Base-by-base conservation (phyloP, 164 flowering plant genomes). In the Platanus orientalis region DNA sequence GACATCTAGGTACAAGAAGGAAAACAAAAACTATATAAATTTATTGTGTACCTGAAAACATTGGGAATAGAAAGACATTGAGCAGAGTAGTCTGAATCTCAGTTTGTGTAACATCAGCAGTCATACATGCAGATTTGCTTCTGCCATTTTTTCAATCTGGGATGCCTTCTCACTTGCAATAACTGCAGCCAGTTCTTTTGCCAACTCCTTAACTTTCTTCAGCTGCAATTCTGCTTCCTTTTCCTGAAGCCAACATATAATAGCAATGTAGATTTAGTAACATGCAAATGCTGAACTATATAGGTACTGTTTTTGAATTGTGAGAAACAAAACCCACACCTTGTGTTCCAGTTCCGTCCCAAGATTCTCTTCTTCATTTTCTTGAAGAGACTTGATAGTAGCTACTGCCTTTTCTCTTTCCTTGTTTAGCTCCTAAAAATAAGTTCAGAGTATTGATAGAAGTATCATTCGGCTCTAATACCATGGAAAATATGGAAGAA, bases 121-220 rank as follows among this genome's bases (percentile, higher is more conserved):
- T 27, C 82, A 67, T 83, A 95, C 99, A 84, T 92, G 69, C 64
- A 90, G 86, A 76, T 92, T 79, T 67, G 97, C 99, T 73, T 95
- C 99, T 1, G 86, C 87, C 85, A 92, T 83, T 76, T 85, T 88
- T 72, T 89, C 94, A 73, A 95, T 84, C 69, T 90, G 97, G 48
- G 92, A 77, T 55, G 96, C 87, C 75, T 95, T 95, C 80, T 95
- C 97, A 61, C 72, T 83, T 60, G 89, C 92, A 75, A 95, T 79
- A 58, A 90, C 84, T 48, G 97, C 92, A 69, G 81, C 81, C 60
- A 83, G 48, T 77, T 92, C 96, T 76, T 85, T 84, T 27, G 90
- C 86, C 16, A 90, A 68, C 50, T 95, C 99, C 63, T 82, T 74
- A 52, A 79, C 63, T 64, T 88, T 80, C 76, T 84, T 79, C 73